Evolutionary conservation across 129 eudicot species (phyloP).

Genomic region (Tagetes patula): DNA sequence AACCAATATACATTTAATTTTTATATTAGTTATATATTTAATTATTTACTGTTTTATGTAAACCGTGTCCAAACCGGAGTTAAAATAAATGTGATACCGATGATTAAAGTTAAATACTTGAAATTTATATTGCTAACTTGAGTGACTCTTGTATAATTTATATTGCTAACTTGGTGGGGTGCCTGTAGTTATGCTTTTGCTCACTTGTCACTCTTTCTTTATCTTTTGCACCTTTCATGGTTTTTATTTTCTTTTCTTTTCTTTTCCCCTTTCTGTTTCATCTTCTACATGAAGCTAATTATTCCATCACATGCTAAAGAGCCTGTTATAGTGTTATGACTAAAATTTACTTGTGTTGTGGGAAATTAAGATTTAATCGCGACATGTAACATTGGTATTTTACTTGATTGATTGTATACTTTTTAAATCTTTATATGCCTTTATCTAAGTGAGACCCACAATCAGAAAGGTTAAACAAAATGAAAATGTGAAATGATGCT

Average conservation of each 20-base stretch:
- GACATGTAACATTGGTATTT: not conserved
- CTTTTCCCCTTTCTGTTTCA: slow-evolving; percentile 24
- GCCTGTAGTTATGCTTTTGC: slow-evolving; percentile 43
- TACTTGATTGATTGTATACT: not conserved
- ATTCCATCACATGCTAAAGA: slow-evolving; percentile 31
- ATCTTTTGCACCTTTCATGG: slow-evolving; percentile 14
- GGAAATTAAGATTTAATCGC: not conserved
- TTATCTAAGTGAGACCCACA: not conserved
- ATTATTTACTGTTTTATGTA: too few species aligned
- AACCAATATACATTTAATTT: too few species aligned
- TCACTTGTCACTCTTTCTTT: slow-evolving; percentile 39
- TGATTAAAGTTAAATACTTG: too few species aligned
- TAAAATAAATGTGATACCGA: too few species aligned
- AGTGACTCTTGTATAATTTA: too few species aligned
- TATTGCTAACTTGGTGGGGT: slow-evolving; percentile 19
- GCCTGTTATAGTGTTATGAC: not conserved
- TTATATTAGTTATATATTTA: too few species aligned
- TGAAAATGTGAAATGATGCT: not conserved
- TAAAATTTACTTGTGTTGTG: not conserved
- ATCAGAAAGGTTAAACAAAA: not conserved
- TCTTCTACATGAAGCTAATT: slow-evolving; percentile 53
- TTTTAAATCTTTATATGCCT: not conserved
- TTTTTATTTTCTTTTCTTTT: slow-evolving; percentile 17
- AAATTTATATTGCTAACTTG: too few species aligned
- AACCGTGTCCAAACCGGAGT: too few species aligned